A percentile compares a stretch with the other conserved stretches of the same genome.
These are phyloP conservation scores for Septoria linicola DNA, from an alignment of 2,329 filamentous ascomycete genomes.

Conservation along the genomic window DNA sequence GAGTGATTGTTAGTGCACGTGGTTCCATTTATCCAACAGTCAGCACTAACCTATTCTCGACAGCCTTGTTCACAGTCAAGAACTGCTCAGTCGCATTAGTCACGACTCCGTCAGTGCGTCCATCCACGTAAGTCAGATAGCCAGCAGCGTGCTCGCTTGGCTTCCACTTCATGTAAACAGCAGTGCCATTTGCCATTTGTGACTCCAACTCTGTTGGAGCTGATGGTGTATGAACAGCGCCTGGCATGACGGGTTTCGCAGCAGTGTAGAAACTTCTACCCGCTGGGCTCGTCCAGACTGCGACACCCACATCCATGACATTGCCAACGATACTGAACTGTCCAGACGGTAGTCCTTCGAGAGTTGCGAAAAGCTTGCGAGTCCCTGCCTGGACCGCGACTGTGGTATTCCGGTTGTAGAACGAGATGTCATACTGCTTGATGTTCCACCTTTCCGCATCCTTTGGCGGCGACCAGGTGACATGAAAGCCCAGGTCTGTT, in stretches of 20 bases:
- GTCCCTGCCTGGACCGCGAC: conserved; percentile 3
- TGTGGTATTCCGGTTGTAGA: background rate
- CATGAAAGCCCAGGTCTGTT: conserved; percentile 9
- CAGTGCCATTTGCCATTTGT: conserved; percentile 1
- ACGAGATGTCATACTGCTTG: conserved; percentile 9
- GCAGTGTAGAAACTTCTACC: conserved; percentile 1
- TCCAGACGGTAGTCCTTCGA: conserved; percentile 8
- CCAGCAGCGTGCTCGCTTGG: background rate
- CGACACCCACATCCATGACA: background rate
- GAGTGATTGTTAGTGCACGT: background rate
- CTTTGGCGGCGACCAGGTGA: conserved; percentile 9
- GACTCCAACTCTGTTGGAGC: background rate
- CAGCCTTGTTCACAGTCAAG: background rate
- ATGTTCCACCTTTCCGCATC: conserved; percentile 10
- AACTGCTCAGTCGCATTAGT: background rate
- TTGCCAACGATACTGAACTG: conserved; percentile 7
- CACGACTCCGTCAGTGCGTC: background rate
- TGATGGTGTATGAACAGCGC: background rate
- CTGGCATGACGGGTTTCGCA: conserved; percentile 3
- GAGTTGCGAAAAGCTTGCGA: conserved; percentile 1
- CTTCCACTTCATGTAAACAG: conserved; percentile 6
- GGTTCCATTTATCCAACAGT: background rate
- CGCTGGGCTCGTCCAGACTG: conserved; percentile 5
- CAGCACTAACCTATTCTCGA: background rate
- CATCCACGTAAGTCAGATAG: background rate